phyloP scores from a whole-genome alignment of 2,329 filamentous ascomycete genomes.

The Emmonsia crescens region DNA sequence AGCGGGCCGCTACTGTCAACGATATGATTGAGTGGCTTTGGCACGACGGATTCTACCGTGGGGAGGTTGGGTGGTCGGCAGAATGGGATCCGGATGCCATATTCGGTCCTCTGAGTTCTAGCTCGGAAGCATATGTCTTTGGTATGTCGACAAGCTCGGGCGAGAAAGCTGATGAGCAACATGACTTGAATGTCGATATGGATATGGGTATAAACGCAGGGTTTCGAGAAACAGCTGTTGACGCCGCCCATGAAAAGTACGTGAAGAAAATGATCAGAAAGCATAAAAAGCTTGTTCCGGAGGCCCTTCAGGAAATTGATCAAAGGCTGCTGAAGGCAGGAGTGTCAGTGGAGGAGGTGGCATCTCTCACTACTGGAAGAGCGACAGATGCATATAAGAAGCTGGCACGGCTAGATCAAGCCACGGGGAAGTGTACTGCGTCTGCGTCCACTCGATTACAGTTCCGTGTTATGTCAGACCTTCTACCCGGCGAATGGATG shows the following conservation, averaged over 20 bases:
- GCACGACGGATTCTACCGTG: conserved; percentile 9
- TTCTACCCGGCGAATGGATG: neutral
- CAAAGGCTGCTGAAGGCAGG: conserved; percentile 5
- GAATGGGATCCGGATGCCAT: conserved; percentile 3
- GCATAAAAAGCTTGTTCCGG: conserved; percentile 7
- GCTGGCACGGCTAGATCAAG: conserved; percentile 6
- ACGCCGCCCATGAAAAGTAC: conserved; percentile 1
- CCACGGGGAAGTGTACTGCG: neutral
- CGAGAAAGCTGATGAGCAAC: no score
- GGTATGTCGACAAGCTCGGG: neutral
- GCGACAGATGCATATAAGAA: conserved; percentile 10
- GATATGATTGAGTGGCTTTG: conserved; percentile 14
- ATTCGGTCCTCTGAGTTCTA: neutral
- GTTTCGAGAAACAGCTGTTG: neutral
- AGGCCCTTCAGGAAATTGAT: conserved; percentile 9
- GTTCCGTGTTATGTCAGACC: conserved; percentile 9
- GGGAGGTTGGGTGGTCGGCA: conserved; percentile 9
- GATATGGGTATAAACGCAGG: neutral
- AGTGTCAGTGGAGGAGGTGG: conserved; percentile 8
- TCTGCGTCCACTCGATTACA: neutral
- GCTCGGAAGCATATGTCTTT: neutral
- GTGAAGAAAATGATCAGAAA: conserved; percentile 8
- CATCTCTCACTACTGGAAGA: conserved; percentile 3
- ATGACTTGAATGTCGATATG: neutral
- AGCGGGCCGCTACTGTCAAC: conserved; percentile 2